Evolutionary conservation across 495 filamentous ascomycete species (phyloP), one percentile per base, ranked within the genome.

Genomic region (Penicillium canariense): DNA sequence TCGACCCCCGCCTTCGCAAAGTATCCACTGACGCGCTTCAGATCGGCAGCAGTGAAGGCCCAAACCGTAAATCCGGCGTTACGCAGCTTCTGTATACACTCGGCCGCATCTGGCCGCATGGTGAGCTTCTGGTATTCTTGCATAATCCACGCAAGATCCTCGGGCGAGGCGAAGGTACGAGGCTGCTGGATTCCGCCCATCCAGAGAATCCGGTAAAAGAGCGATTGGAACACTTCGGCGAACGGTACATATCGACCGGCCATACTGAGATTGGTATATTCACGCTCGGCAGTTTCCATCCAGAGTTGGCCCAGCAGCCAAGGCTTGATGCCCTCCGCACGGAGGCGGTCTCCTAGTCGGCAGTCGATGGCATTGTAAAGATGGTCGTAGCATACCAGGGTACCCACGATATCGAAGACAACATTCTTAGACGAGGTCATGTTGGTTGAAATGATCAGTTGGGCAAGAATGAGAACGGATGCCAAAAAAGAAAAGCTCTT

Each of bases 321-420:
- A 1, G 72, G 57, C 34, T 62, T 73, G 54, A 77, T 66, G 18
- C 52, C 60, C 23, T 71, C 47, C n/a, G 68, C 63, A 25, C 57
- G 70, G 6, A 77, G 64, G 28, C 63, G 62, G 50, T 58, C 56
- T 14, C 72, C 73, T 14, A 76, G 55, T 11, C 54, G 58, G 28
- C 36, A 30, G 30, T 68, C 64, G 31, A 76, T 67, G 34, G 66
- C 61, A 22, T 60, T 47, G 59, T 61, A 69, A 38, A 73, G 56
- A 47, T 54, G 45, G 12, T 70, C 65, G 56, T 67, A 75, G 27
- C 56, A 52, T 34, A 75, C 65, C 0, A 67, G 62, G 10, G 73
- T 76, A 22, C 72, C 73, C 30, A 76, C 69, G 12, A 76, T 65
- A 50, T 76, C 70, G 40, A 76, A 76, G 18, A 74, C 73, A 40